Evolutionary conservation across 2,329 filamentous ascomycete genomes (phyloP).

Genomic region (Uncinocarpus reesii): DNA sequence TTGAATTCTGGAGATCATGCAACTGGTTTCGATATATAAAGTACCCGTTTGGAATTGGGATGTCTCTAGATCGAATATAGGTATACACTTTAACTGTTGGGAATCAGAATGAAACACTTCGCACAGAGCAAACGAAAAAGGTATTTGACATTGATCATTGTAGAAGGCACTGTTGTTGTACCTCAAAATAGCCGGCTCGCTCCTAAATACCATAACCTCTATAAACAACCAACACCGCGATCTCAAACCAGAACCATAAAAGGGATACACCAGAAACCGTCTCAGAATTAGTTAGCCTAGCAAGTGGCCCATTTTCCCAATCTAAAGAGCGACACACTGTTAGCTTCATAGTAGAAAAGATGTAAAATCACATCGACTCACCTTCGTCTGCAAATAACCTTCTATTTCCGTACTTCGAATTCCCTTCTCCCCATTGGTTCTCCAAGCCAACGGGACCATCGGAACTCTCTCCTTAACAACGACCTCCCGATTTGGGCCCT

Average conservation of each 20-base stretch:
- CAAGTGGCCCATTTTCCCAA: conserved; percentile 82
- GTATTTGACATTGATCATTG: no score
- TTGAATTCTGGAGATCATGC: not conserved
- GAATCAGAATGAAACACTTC: no score
- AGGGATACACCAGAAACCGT: no score
- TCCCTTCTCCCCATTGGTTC: conserved; percentile 62
- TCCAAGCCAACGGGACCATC: conserved; percentile 94
- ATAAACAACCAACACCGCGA: not conserved
- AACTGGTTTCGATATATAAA: no score
- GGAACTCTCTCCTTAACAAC: conserved; percentile 80
- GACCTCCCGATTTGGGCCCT: conserved; percentile 80
- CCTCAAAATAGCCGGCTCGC: no score
- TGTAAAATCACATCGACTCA: conserved; percentile 34
- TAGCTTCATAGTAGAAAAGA: not conserved
- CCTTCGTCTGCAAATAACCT: conserved; percentile 90
- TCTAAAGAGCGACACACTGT: conserved; percentile 40
- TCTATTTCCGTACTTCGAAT: conserved; percentile 83
- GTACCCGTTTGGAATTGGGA: no score
- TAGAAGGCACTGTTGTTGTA: no score
- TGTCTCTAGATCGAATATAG: no score
- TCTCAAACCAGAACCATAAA: not conserved
- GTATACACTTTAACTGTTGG: no score
- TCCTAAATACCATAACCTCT: not conserved
- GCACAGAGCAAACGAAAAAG: no score
- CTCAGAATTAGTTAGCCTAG: conserved; percentile 36